phyloP scores from a whole-genome alignment of 1,139 yeast genomes.

The Debaryomyces sp. region DNA sequence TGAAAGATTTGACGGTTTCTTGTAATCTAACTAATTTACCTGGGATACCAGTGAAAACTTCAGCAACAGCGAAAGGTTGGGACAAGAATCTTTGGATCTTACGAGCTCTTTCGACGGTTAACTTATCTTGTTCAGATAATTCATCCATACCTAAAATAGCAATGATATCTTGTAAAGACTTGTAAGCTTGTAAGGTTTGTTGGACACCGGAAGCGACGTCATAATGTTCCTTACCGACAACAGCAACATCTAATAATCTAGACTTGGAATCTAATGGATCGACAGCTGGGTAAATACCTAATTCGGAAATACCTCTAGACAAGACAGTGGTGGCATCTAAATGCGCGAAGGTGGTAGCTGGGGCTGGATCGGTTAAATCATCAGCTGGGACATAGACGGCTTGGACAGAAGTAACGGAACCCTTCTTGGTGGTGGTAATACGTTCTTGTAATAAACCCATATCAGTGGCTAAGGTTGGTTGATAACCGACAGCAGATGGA shows the following conservation, averaged over 20 bases:
- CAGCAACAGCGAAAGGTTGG: slow-evolving; percentile 99
- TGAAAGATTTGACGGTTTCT: slow-evolving; percentile 94
- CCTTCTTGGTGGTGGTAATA: slow-evolving; percentile 99
- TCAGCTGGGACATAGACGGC: slow-evolving; percentile 99
- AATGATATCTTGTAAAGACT: slow-evolving; percentile 99
- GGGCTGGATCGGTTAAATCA: slow-evolving; percentile 99
- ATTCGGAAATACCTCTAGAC: slow-evolving; percentile 99
- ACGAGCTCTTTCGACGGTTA: slow-evolving; percentile 99
- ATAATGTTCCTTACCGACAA: slow-evolving; percentile 99
- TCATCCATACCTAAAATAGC: slow-evolving; percentile 99
- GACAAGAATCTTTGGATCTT: slow-evolving; percentile 99
- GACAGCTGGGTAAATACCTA: slow-evolving; percentile 99
- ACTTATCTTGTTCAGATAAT: slow-evolving; percentile 96
- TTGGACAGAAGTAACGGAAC: slow-evolving; percentile 99
- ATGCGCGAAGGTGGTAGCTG: slow-evolving; percentile 99
- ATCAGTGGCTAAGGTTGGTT: slow-evolving; percentile 99
- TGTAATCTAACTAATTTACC: slow-evolving; percentile 97
- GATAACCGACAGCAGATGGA: slow-evolving; percentile 99
- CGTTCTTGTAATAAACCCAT: slow-evolving; percentile 99
- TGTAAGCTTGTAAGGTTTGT: slow-evolving; percentile 99
- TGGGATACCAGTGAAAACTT: slow-evolving; percentile 99
- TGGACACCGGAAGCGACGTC: slow-evolving; percentile 93
- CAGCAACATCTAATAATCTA: slow-evolving; percentile 95
- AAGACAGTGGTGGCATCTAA: slow-evolving; percentile 99
- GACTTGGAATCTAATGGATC: slow-evolving; percentile 99